These are phyloP conservation scores for Cyberlindnera mrakii DNA, from an alignment of 805 yeast genomes.

Conservation along the genomic window DNA sequence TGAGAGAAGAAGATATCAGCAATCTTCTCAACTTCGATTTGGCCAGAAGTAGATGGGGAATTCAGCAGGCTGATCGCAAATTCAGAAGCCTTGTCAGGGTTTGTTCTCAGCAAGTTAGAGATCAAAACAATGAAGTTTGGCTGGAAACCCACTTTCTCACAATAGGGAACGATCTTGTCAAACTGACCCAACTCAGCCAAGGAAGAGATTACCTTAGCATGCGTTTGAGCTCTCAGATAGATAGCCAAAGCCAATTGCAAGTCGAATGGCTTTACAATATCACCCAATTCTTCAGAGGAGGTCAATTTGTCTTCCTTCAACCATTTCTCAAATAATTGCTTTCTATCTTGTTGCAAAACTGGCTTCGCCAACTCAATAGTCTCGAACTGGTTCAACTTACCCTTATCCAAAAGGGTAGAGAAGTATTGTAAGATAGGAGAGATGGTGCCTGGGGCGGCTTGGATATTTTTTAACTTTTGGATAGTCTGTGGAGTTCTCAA, in stretches of 20 bases:
- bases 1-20: conserved; percentile 94
- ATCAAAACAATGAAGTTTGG: conserved; percentile 89
- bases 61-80: conserved; percentile 83
- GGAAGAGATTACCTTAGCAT: conserved; percentile 84
- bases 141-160: conserved; percentile 79
- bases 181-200: conserved; percentile 95
- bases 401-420: conserved; percentile 85
- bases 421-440: conserved; percentile 93
- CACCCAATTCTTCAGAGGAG: conserved; percentile 96
- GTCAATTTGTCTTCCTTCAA: conserved; percentile 91
- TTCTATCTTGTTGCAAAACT: conserved; percentile 90
- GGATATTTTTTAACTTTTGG: conserved; percentile 82
- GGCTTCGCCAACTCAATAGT: conserved; percentile 93
- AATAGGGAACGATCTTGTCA: conserved; percentile 91
- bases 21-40: conserved; percentile 74
- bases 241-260: conserved; percentile 84
- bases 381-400: conserved; percentile 87
- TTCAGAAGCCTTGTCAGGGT: conserved; percentile 98
- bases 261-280: conserved; percentile 85
- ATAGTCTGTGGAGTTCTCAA: conserved; percentile 93
- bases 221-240: conserved; percentile 75
- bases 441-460: conserved; percentile 89
- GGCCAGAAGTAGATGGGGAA: conserved; percentile 49
- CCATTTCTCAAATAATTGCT: conserved; percentile 93
- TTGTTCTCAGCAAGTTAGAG: conserved; percentile 84